Base-by-base conservation (phyloP, 2,329 filamentous ascomycete species). In the Lecanicillium sp. region DNA sequence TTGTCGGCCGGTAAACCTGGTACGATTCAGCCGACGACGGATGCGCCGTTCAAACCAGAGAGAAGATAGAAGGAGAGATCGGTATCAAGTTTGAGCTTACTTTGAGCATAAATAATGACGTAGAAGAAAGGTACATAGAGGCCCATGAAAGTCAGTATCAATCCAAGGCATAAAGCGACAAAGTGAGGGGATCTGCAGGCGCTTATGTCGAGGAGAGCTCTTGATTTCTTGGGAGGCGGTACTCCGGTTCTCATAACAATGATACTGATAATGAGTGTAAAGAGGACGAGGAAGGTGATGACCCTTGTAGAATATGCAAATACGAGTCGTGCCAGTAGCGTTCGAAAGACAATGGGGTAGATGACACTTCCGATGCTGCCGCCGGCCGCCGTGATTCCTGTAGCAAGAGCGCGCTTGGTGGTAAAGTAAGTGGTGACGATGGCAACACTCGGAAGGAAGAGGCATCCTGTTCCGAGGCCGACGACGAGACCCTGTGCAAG, bases 41-140 rank as follows among this genome's bases (percentile, higher is more conserved):
- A 71, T 15, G 68, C 70, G 11, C 64, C 70, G 54, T 74, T 75
- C 43, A 77, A 59, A 43, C 70, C 58, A 17, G 67, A 60, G 27
- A 75, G 64, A 12, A 72, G 61, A 57, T 73, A 72, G 17, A 67
- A 64, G 14, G 67, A 60, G 41, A 69, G 63, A 29, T 53, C 53
- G 6, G 50, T 32, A 21, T 55, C 52, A 55, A 69, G 70, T 42
- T 64, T 64, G 39, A 68, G 67, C 26, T 8, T 35, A n/a, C n/a
- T n/a, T n/a, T n/a, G n/a, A 5, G 63, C 64, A 51, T 63, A 73
- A 27, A 68, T 59, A 54, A 68, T 60, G 54, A 73, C 65, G 59
- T 72, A 75, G 56, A 71, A 75, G 59, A 75, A 73, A 4, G 71
- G 64, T 38, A 72, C 65, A 56, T 75, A 77, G 19, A 76, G 59